A percentile compares a stretch with the other conserved stretches of the same genome.
These are phyloP conservation scores for Seiridium unicorne DNA, from an alignment of 2,329 filamentous ascomycete species.

Conservation along the genomic window DNA sequence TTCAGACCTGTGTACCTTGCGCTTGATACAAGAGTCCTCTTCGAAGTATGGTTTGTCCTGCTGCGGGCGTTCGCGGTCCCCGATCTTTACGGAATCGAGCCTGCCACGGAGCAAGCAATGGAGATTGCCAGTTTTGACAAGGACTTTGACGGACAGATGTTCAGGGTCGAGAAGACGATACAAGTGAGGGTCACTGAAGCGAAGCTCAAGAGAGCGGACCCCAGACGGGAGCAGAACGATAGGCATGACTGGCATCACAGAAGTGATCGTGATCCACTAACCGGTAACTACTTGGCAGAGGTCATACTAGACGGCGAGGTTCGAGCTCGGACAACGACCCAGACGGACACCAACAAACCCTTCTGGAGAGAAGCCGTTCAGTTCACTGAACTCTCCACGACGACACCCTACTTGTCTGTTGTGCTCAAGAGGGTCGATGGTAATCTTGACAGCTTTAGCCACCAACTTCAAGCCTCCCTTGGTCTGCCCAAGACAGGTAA, in stretches of 20 bases:
- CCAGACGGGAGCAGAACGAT: slow-evolving; percentile 26
- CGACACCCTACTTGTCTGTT: slow-evolving; percentile 67
- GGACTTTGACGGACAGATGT: slow-evolving; percentile 48
- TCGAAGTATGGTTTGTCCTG: slow-evolving; percentile 96
- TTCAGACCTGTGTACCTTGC: slow-evolving; percentile 88
- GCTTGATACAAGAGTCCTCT: slow-evolving; percentile 82
- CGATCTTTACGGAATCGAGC: slow-evolving; percentile 73
- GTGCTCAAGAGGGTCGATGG: slow-evolving; percentile 67
- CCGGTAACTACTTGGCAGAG: slow-evolving; percentile 76
- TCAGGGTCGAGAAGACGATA: slow-evolving; percentile 62
- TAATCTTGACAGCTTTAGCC: slow-evolving; percentile 42
- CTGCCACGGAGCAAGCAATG: slow-evolving; percentile 39
- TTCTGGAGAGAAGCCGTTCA: slow-evolving; percentile 84
- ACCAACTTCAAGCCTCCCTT: slow-evolving; percentile 41
- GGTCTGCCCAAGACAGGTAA: slow-evolving; percentile 41
- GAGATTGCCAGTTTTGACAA: slow-evolving; percentile 39
- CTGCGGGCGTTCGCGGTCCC: slow-evolving; percentile 89
- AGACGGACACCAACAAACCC: slow-evolving; percentile 68
- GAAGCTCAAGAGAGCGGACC: slow-evolving; percentile 48
- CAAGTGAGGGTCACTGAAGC: slow-evolving; percentile 60
- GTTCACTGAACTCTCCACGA: slow-evolving; percentile 70
- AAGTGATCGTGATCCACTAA: slow-evolving; percentile 42
- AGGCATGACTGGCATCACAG: slow-evolving; percentile 28
- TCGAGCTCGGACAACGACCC: slow-evolving; percentile 71
- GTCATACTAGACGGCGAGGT: slow-evolving; percentile 78